Conservation (phyloP, 2,329 filamentous ascomycete genomes). For the Sarocladium strictum region DNA sequence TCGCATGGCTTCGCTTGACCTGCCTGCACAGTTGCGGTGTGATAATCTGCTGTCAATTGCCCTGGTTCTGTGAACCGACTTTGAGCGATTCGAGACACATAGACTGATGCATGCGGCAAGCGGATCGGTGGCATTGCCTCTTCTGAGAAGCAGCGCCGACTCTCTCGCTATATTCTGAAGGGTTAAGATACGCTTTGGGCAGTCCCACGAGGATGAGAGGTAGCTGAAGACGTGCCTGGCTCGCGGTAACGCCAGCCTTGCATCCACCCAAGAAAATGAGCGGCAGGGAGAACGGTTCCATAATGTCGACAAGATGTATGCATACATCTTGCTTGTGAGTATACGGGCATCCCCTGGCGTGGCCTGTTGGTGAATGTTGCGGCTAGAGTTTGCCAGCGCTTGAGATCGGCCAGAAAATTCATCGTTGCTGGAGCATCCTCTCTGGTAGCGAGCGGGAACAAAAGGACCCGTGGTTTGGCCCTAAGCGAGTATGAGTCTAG, state of each 20-base stretch:
- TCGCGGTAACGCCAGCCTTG: neutral
- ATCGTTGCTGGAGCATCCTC: too few relatives aligned
- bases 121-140: neutral
- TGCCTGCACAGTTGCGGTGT: slow-evolving; percentile 6
- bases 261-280: neutral
- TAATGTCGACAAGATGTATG: too few relatives aligned
- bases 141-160: neutral
- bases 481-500: neutral
- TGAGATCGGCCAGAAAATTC: too few relatives aligned
- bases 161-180: neutral
- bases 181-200: neutral
- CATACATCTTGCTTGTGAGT: too few relatives aligned
- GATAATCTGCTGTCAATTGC: neutral
- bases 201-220: neutral
- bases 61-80: neutral
- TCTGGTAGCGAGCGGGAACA: too few relatives aligned
- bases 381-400: too few relatives aligned
- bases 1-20: neutral
- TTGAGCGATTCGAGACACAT: neutral
- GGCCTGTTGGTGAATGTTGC: too few relatives aligned
- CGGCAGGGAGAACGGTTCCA: too few relatives aligned
- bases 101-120: neutral
- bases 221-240: neutral
- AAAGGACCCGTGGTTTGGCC: too few relatives aligned
- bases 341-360: too few relatives aligned